Percentiles rank a stretch among this genome's conserved stretches.
Evolutionary conservation across 257 asterid species (phyloP).

Genomic region (Solanum megistacrolobum): DNA sequence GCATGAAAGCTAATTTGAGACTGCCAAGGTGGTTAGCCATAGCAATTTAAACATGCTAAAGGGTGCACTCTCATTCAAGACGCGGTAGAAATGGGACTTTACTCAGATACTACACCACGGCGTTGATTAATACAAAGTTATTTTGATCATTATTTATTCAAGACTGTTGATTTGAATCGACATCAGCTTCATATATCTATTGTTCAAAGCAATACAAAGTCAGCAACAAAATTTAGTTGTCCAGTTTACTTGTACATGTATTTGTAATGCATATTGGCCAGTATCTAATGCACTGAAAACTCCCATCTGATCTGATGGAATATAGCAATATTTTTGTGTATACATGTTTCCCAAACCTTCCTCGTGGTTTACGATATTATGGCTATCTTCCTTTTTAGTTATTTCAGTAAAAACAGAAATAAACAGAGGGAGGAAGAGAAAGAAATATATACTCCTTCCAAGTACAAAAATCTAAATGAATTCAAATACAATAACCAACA

Average conservation of each 20-base stretch:
- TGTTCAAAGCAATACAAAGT: background rate
- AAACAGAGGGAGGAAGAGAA: background rate
- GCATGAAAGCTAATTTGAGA: slow-evolving; percentile 61
- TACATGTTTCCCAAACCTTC: background rate
- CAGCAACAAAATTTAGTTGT: background rate
- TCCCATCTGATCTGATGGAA: background rate
- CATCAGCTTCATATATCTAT: background rate
- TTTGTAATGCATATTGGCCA: background rate
- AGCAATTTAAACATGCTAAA: slow-evolving; percentile 26
- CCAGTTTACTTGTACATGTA: background rate
- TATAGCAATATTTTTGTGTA: background rate
- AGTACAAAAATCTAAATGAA: background rate
- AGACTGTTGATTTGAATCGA: background rate
- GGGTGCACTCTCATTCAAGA: background rate
- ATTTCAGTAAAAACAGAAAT: background rate
- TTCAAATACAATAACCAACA: too few species aligned
- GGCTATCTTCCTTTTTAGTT: background rate
- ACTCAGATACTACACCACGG: background rate
- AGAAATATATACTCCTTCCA: background rate
- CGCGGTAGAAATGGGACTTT: background rate
- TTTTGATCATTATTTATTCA: background rate
- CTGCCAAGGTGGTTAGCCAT: slow-evolving; percentile 78
- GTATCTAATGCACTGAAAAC: background rate
- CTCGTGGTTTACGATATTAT: background rate
- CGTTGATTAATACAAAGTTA: background rate